Base-by-base conservation (phyloP, 2,329 filamentous ascomycete species). In the Talaromyces sp. region DNA sequence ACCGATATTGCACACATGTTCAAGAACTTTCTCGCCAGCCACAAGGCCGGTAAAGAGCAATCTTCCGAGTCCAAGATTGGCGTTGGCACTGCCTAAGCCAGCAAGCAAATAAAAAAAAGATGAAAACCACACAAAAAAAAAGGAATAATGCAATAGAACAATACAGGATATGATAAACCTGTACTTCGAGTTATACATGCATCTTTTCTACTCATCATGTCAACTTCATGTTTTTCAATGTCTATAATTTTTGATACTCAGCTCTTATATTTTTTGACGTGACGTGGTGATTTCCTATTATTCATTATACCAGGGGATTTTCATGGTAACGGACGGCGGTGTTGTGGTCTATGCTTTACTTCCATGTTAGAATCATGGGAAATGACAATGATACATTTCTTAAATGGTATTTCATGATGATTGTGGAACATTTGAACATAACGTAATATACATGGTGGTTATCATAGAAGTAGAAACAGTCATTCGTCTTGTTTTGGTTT, bases 1-100 rank as follows among this genome's bases (percentile, higher is more conserved):
- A 73, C 70, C 66, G 74, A 77, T 59, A 78, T 78, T 66, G 75
- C 75, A 4, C 70, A 75, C 54, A 78, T 78, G 76, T 78, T 78
- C 70, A 75, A 78, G 71, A 76, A 72, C 65, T 78, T 77, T 69
- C 66, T 78, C 33, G 75, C 76, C 39, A 76, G 73, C 63, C 75
- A 76, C 63, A 74, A 75, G 66, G 47, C 70, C 47, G 72, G 72
- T 16, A 61, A 61, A 43, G 66, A 72, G 68, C 73, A 70, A 74
- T 70, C 64, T 60, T 70, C 70, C 60, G 71, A 70, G 49, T 73
- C 74, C 31, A 77, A 76, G 71, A 75, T 68, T 66, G 72, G 73
- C 7, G 74, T 76, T 14, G 73, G 72, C 11, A 77, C 74, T 41
- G 58, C 65, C n/a, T 61, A 43, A 59, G 39, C 31, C 11, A 50